Conservation (phyloP, 2,329 filamentous ascomycete species). For the Metarhizium sp. region DNA sequence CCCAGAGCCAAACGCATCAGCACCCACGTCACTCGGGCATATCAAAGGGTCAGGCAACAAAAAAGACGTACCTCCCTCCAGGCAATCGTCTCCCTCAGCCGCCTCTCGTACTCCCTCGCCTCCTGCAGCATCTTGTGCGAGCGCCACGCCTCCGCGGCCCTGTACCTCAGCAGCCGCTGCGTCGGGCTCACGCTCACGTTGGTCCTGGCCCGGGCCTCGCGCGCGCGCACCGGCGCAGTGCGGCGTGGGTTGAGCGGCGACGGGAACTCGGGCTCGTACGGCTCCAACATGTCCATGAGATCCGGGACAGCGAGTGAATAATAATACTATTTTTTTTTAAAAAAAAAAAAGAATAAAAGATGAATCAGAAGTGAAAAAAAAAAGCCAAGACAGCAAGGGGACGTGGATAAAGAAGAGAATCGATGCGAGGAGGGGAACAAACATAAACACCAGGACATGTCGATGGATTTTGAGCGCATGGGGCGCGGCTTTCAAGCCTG, state of each 20-base stretch:
- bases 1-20: no score
- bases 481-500: no score
- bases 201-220: background rate
- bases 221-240: background rate
- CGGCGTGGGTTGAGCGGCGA: slow-evolving; percentile 19
- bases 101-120: slow-evolving; percentile 14
- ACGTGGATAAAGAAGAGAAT: no score
- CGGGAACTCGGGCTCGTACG: slow-evolving; percentile 15
- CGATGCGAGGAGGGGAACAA: no score
- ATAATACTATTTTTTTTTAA: background rate
- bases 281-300: background rate
- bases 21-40: no score
- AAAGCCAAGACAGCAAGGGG: no score
- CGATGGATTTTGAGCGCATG: no score
- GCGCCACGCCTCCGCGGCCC: slow-evolving; percentile 31
- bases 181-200: slow-evolving; percentile 21
- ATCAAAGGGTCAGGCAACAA: no score
- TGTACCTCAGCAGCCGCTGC: slow-evolving; percentile 30
- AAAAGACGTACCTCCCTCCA: background rate
- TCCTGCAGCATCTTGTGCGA: slow-evolving; percentile 22
- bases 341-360: no score
- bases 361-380: no score
- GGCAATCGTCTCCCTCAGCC: slow-evolving; percentile 3
- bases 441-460: no score
- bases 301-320: background rate